A percentile compares a stretch with the other conserved stretches of the same genome.
Evolutionary conservation across 495 filamentous ascomycete species (phyloP).

Genomic region (Trichodelitschia bisporula): DNA sequence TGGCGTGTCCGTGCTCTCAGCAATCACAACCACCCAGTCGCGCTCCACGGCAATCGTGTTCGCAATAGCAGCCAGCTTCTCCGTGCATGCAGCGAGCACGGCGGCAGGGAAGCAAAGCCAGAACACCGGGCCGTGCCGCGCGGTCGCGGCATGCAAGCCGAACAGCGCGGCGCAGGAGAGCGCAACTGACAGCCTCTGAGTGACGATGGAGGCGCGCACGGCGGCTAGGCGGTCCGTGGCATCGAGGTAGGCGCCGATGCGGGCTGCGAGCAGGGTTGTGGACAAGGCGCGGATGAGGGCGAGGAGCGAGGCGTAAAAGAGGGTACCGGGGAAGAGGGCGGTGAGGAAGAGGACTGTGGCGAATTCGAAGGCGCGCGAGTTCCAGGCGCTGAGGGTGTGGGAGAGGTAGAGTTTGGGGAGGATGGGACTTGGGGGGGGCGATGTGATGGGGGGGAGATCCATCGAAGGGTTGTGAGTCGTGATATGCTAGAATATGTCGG

Average conservation of each 20-base stretch:
- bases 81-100: constrained; percentile 6
- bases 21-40: constrained; percentile 7
- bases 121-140: not conserved
- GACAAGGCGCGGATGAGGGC: constrained; percentile 7
- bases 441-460: too few relatives aligned
- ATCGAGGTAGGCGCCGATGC: constrained; percentile 7
- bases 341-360: constrained; percentile 10
- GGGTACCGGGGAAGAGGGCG: constrained; percentile 7
- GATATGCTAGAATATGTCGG: too few relatives aligned
- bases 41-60: constrained; percentile 9
- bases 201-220: constrained; percentile 7
- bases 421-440: too few relatives aligned
- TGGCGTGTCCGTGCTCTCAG: constrained; percentile 2
- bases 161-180: constrained; percentile 6
- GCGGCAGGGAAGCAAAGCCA: constrained; percentile 2
- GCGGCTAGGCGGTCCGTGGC: constrained; percentile 2
- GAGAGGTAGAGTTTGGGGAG: constrained; percentile 11
- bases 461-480: too few relatives aligned
- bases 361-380: constrained; percentile 10
- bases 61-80: constrained; percentile 7
- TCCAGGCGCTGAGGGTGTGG: constrained; percentile 10
- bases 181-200: constrained; percentile 6
- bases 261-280: constrained; percentile 5
- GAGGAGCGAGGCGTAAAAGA: constrained; percentile 7
- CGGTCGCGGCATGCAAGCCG: not conserved